Evolutionary conservation across 495 filamentous ascomycete species (phyloP), one percentile per base, ranked within the genome.

Genomic region (Tuber umbilicatum): DNA sequence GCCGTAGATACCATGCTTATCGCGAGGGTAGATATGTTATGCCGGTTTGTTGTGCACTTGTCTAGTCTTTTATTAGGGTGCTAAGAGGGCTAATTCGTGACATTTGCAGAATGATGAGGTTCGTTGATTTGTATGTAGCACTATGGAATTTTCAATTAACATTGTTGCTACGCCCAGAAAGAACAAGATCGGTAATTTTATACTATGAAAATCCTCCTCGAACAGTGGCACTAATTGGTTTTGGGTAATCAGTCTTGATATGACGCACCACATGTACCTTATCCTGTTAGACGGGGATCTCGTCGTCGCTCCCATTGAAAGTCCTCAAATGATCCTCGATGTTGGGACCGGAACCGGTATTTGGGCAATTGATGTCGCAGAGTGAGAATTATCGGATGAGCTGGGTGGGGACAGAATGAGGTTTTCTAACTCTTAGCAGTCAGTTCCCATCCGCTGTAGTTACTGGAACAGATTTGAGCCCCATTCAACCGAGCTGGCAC

Each of bases 321-420:
- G 83, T n/a, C 85, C 87, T 0, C 85, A 87, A 23, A 82, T 86
- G 73, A 85, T 90, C 37, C 81, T 90, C 35, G 89, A 91, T 75
- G 85, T 90, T 68, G 89, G 89, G 14, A 90, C 89, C 0, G 89
- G 89, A 16, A 90, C 89, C 5, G 89, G 89, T 19, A 88, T 89
- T 67, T 91, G 88, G 88, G 88, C 88, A 9, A 88, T 90, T 71
- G 89, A 91, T 68, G 40, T 68, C 7, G 76, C 50, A 23, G 74
- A 78, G 50, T 60, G 50, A 27, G 50, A 31, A 31, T 60, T 16
- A 60, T 60, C n/a, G n/a, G 50, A 87, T n/a, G n/a, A 60, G 14
- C 50, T 55, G 6, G 21, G n/a, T 55, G 21, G 47, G 27, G 16
- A 14, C n/a, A 10, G n/a, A 16, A 14, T 60, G n/a, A 60, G n/a